phyloP scores from a whole-genome alignment of 78 protist species.

The Speleostelium caveatum region DNA sequence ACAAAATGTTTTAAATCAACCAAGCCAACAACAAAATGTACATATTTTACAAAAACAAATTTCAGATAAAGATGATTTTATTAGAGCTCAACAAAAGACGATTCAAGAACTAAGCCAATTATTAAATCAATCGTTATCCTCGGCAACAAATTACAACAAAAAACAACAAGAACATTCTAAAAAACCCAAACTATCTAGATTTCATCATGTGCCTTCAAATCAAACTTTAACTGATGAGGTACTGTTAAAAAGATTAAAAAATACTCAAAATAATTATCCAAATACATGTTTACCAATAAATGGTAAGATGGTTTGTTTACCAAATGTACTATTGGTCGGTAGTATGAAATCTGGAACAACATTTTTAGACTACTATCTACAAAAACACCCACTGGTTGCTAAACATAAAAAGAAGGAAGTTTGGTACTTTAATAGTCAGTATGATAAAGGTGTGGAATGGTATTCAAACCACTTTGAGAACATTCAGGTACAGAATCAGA shows the following conservation, averaged over 20 bases:
- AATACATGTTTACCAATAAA: slow-evolving; percentile 57
- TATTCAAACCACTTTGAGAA: slow-evolving; percentile 61
- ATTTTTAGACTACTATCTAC: slow-evolving; percentile 58
- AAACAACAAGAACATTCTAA: not conserved
- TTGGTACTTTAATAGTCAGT: slow-evolving; percentile 65
- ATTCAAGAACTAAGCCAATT: no score
- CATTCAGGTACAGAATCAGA: not conserved
- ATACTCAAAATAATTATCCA: slow-evolving; percentile 4
- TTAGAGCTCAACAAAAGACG: no score
- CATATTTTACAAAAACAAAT: no score
- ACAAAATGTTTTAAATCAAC: no score
- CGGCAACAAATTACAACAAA: no score
- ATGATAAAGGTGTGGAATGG: slow-evolving; percentile 42
- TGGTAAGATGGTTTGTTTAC: slow-evolving; percentile 33
- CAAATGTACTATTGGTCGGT: slow-evolving; percentile 47
- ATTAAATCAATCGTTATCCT: no score
- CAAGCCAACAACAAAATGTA: no score
- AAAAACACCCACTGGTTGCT: slow-evolving; percentile 60
- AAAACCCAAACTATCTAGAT: not conserved
- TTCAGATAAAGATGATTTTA: no score
- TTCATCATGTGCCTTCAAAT: no score
- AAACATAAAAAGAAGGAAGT: slow-evolving; percentile 63
- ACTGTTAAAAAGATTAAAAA: not conserved
- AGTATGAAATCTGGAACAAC: slow-evolving; percentile 72
- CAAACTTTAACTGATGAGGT: no score